Base-by-base conservation (phyloP, 2,329 filamentous ascomycete genomes). In the Zasmidium cellare region DNA sequence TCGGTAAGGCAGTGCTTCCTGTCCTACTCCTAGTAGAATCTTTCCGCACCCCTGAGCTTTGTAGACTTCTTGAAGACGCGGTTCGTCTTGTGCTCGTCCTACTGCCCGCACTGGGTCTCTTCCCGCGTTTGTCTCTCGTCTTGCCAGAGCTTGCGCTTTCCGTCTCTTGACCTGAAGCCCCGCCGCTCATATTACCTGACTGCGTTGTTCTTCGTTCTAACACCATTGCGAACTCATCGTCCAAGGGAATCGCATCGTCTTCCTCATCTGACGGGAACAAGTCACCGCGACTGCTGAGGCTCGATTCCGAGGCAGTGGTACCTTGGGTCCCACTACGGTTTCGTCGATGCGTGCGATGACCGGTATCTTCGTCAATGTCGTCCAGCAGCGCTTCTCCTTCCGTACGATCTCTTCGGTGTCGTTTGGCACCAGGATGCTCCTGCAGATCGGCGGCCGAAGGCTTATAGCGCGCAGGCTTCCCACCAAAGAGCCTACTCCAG, bases 401-500 rank as follows among this genome's bases (percentile, higher is more conserved):
- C 63, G 76, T 70, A 9, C 72, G 75, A 66, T 67, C 70, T 53
- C 73, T 31, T 14, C 53, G 44, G 7, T 77, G 67, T 51, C 75
- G 74, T 24, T 72, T 64, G n/a, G 77, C 77, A 19, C 87, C 86
- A 1, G 92, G 91, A 65, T 96, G 88, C 58, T 97, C 93, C 68
- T 92, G 91, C 62, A 97, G 74, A 76, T 96, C 91, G 50, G 93
- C 92, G 25, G 91, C 92, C 56, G 90, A 96, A 28, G 93, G 93
- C 72, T 91, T 91, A 73, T 97, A 97, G 70, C 90, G 84, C 66
- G 96, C 74, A 2, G 88, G 90, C 60, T 83, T 81, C 81, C 91
- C 97, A 11, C 91, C 97, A 12, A 93, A 92, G 62, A 97, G 77
- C 53, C 88, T 83, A 65, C 90, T 88, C 44, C 96, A 75, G 68